Base-by-base conservation (phyloP, 1,284 basidiomycete genomes). In the Pulchroboletus neoregius region DNA sequence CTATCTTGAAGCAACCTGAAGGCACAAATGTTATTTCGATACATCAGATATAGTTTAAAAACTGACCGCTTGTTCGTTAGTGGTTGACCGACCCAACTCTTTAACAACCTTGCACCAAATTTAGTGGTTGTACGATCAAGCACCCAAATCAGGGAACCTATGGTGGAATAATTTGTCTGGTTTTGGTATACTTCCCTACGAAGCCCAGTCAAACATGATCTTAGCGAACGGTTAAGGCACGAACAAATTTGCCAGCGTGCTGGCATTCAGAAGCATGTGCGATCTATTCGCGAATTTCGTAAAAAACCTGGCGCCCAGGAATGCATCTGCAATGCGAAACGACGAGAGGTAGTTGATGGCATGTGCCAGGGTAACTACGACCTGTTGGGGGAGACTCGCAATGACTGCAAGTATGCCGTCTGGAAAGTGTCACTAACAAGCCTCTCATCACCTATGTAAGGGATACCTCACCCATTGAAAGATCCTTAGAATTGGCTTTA, bases 211-310 rank as follows among this genome's bases (percentile, higher is more conserved):
- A 52, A 40, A 12, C 42, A 48, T 51, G 49, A 40, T 27, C 33
- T 35, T 10, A 34, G 8, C 5, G 11, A n/a, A 24, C 36, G 22
- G 7, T 13, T 7, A 44, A 46, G 30, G 39, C 24, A 52, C 78
- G 22, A 49, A 82, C 70, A 98, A 71, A 60, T 98, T 97, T 23
- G 77, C 75, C 12, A 98, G 69, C 0, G 95, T 96, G 61, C 92
- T 94, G 32, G 84, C 84, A 47, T 87, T 91, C 39, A 99, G 74
- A 12, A 94, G 75, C 94, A 98, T 96, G 54, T 91, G 86, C 0
- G 83, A 79, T 36, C 80, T 78, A 31, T 82, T 81, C 1, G 87
- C 76, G 60, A 98, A 98, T 57, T 77, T 82, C 13, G 71, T 74
- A 66, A 94, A 96, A 58, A 90, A 87, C 31, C 78, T 76, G 0